Percentiles rank a stretch among this genome's conserved stretches.
Evolutionary conservation across 2,329 filamentous ascomycete species (phyloP).

Genomic region (Pseudocercospora cruenta): DNA sequence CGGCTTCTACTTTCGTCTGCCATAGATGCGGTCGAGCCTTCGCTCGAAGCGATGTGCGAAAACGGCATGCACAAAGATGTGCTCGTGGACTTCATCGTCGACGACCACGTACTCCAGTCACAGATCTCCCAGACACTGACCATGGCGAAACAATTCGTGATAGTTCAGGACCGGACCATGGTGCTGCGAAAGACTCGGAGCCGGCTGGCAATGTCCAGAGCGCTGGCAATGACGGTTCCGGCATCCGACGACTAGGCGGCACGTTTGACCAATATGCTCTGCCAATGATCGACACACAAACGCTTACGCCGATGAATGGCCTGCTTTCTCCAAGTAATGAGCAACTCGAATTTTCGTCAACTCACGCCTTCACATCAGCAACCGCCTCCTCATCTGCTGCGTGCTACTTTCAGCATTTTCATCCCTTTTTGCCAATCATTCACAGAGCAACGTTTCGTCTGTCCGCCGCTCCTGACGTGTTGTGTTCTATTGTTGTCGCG

Average conservation of each 20-base stretch:
- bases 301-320: background rate
- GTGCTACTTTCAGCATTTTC: conserved; percentile 9
- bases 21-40: conserved; percentile 1
- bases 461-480: background rate
- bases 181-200: background rate
- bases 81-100: conserved; percentile 7
- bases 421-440: conserved; percentile 10
- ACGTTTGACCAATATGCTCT: background rate
- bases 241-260: background rate
- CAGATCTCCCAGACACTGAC: background rate
- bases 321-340: background rate
- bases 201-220: background rate
- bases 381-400: background rate
- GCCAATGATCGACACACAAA: background rate
- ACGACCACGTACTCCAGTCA: background rate
- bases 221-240: background rate
- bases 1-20: background rate
- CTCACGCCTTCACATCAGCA: background rate
- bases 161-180: background rate
- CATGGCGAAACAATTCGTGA: background rate
- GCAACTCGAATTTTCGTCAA: background rate
- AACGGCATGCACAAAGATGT: conserved; percentile 7
- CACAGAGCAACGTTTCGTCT: conserved; percentile 5
- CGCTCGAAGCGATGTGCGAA: conserved; percentile 5
- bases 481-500: conserved; percentile 9